Evolutionary conservation across 768 basidiomycete species (phyloP), one percentile per base, ranked within the genome.

Genomic region (Russula lepida): DNA sequence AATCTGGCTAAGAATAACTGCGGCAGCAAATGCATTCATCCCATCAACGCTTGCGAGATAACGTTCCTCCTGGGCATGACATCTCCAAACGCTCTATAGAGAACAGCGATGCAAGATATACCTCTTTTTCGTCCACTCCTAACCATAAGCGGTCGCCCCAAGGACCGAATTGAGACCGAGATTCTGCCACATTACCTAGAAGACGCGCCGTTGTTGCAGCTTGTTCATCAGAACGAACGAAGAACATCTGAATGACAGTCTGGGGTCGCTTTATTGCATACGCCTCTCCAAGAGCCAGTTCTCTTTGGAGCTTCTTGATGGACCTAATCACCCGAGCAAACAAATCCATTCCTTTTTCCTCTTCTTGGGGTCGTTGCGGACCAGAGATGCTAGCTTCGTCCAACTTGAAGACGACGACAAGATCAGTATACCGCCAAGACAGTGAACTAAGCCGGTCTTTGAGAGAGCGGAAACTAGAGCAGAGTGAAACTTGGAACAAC

Each of bases 21-120:
- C 77, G 6, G 89, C 83, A 1, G 83, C 82, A 68, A 89, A 88
- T 6, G 75, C 72, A 60, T 91, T 91, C 81, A 91, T 84, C 17
- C 86, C 84, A 6, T 76, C 72, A 9, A 82, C 74, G 1, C 71
- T 68, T 0, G 81, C 79, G 51, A 92, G 73, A 64, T 82, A 77
- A 28, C 74, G 73, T 64, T 90, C 88, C 37, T 83, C 82, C 87
- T 89, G 68, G 52, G 60, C 51, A 60, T 30, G 41, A 62, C 51
- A 13, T 59, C 47, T 43, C 21, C n/a, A 32, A 33, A 41, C 4
- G 25, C 23, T 28, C 21, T 23, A 11, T 17, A 19, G 23, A 39
- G 15, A 32, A 6, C 6, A n/a, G 13, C 12, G 43, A 28, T 25
- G 25, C 21, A 59, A 35, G 37, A 65, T 65, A 53, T 50, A 81